Conservation (phyloP, 192 early-diverging fungal species). For the Coemansia sp. region DNA sequence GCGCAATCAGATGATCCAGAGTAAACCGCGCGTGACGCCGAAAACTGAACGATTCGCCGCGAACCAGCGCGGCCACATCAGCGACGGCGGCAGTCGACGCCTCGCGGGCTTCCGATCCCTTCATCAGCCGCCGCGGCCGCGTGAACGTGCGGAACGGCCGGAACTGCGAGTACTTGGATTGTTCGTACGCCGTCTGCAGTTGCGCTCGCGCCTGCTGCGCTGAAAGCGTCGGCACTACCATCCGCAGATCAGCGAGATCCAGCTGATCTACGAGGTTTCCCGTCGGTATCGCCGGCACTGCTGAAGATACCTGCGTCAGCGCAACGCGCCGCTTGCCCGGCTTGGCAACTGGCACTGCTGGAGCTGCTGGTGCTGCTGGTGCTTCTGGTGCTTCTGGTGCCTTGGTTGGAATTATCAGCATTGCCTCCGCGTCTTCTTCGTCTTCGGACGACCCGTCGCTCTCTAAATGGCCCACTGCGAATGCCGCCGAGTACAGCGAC, state of each 20-base stretch:
- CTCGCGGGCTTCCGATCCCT: neutral
- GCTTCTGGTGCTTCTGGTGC: neutral
- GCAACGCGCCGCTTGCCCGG: conserved; percentile 9
- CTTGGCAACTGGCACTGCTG: neutral
- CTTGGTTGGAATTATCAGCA: neutral
- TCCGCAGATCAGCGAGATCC: neutral
- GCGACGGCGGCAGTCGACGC: neutral
- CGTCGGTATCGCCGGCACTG: neutral
- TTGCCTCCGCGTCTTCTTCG: neutral
- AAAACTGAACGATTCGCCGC: conserved; percentile 17
- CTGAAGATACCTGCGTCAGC: conserved; percentile 5
- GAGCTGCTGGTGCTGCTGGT: neutral
- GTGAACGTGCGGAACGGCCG: neutral
- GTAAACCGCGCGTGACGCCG: conserved; percentile 4
- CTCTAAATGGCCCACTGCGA: neutral
- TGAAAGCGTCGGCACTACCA: neutral
- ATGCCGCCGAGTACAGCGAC: neutral
- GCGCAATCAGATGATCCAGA: neutral
- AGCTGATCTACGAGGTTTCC: conserved; percentile 15
- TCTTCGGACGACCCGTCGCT: neutral
- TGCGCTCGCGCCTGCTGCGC: neutral
- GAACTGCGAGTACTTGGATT: neutral
- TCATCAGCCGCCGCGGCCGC: neutral
- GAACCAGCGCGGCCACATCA: neutral
- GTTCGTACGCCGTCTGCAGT: neutral